Percentiles rank a stretch among this genome's conserved stretches.
Evolutionary conservation across 331 rosid genomes (phyloP).

Genomic region (Arachis monticola): DNA sequence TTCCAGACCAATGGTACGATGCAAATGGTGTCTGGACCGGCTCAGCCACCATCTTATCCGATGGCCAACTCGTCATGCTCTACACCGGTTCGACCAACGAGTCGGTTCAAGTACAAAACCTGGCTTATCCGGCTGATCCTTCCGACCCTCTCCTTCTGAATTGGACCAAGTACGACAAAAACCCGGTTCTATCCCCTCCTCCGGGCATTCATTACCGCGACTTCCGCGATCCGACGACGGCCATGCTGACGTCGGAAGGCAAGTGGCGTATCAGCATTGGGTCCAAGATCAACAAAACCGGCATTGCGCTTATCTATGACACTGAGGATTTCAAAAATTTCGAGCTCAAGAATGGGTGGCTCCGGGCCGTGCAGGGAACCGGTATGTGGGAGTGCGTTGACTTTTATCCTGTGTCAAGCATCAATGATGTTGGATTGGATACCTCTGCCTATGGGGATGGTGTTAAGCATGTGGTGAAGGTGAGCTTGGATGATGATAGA

Average conservation of each 20-base stretch:
- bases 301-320: slow-evolving; percentile 75
- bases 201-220: slow-evolving; percentile 61
- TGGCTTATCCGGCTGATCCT: slow-evolving; percentile 78
- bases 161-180: slow-evolving; percentile 75
- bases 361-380: slow-evolving; percentile 67
- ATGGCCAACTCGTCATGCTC: slow-evolving; percentile 71
- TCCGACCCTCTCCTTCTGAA: slow-evolving; percentile 76
- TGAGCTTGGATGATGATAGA: slow-evolving; percentile 77
- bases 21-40: slow-evolving; percentile 87
- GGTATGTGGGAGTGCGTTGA: slow-evolving; percentile 99
- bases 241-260: slow-evolving; percentile 76
- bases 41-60: slow-evolving; percentile 79
- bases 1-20: slow-evolving; percentile 88
- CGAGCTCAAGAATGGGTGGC: slow-evolving; percentile 55
- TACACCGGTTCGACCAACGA: slow-evolving; percentile 90
- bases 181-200: slow-evolving; percentile 86
- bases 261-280: slow-evolving; percentile 86
- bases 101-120: slow-evolving; percentile 82
- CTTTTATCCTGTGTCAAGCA: slow-evolving; percentile 71
- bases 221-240: slow-evolving; percentile 95
- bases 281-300: slow-evolving; percentile 71
- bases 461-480: slow-evolving; percentile 85
- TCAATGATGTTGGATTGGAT: slow-evolving; percentile 54
- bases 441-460: slow-evolving; percentile 62
- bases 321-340: slow-evolving; percentile 72